A percentile compares a stretch with the other conserved stretches of the same genome.
These are phyloP conservation scores for Colletotrichum tabaci DNA, from an alignment of 2,329 filamentous ascomycete species.

Conservation along the genomic window DNA sequence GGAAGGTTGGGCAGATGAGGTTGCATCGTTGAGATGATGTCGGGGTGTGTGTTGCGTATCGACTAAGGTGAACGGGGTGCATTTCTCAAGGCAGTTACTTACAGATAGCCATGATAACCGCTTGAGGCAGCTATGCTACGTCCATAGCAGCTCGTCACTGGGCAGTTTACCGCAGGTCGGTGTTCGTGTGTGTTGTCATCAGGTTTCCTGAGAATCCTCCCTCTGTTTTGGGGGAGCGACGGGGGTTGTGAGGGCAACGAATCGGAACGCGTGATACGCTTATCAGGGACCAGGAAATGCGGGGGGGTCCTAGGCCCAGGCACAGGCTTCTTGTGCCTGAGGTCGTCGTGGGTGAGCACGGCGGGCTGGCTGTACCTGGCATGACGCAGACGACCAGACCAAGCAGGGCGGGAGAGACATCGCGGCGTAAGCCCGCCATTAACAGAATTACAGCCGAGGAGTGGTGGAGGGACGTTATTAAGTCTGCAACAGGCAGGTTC, in stretches of 20 bases:
- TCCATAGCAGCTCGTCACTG: neutral
- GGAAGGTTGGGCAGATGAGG: too few relatives aligned
- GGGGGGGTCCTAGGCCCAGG: slow-evolving; percentile 15
- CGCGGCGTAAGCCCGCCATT: slow-evolving; percentile 14
- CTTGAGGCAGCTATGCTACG: too few relatives aligned
- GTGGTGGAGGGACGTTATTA: neutral
- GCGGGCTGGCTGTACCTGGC: slow-evolving; percentile 25
- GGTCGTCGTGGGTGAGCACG: neutral
- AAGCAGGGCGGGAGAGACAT: slow-evolving; percentile 4
- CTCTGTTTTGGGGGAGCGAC: too few relatives aligned
- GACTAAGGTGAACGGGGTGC: too few relatives aligned
- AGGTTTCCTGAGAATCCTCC: slow-evolving; percentile 2
- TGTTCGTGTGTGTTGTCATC: neutral
- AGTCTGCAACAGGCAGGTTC: slow-evolving; percentile 41
- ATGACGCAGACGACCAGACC: slow-evolving; percentile 35
- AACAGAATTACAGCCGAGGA: neutral
- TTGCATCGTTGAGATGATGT: too few relatives aligned
- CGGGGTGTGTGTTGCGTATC: too few relatives aligned
- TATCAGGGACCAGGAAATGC: slow-evolving; percentile 16
- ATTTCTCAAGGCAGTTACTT: too few relatives aligned
- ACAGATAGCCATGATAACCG: too few relatives aligned
- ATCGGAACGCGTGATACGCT: slow-evolving; percentile 23
- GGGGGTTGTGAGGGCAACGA: neutral
- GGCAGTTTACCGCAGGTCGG: neutral
- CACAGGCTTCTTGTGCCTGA: slow-evolving; percentile 17